These are phyloP conservation scores for Penicillium aurantiogriseum DNA, from an alignment of 2,329 filamentous ascomycete species.

Conservation along the genomic window DNA sequence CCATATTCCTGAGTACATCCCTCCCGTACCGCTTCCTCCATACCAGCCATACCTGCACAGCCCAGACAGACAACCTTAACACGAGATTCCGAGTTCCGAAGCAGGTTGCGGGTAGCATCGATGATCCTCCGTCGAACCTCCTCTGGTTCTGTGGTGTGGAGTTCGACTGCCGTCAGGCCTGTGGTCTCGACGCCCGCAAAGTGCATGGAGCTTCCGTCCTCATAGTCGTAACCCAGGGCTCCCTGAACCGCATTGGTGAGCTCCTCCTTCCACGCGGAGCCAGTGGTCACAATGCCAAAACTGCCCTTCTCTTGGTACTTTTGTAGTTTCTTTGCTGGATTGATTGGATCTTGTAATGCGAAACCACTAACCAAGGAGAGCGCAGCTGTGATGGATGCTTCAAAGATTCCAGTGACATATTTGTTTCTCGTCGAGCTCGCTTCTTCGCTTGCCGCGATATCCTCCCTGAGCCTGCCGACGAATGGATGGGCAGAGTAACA, in stretches of 20 bases:
- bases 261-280: constrained; percentile 76
- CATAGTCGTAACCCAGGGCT: constrained; percentile 57
- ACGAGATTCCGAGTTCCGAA: constrained; percentile 49
- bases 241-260: constrained; percentile 63
- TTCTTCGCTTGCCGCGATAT: constrained; percentile 32
- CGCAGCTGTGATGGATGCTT: constrained; percentile 69
- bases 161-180: constrained; percentile 73
- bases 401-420: constrained; percentile 80
- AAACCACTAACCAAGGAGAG: constrained; percentile 54
- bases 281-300: constrained; percentile 90
- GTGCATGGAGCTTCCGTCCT: constrained; percentile 39
- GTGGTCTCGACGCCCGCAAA: constrained; percentile 84
- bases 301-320: constrained; percentile 41
- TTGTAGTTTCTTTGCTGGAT: constrained; percentile 18
- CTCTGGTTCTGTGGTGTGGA: constrained; percentile 67
- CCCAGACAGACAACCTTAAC: constrained; percentile 76
- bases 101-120: constrained; percentile 65
- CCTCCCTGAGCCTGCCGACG: constrained; percentile 59
- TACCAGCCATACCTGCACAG: constrained; percentile 86
- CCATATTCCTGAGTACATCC: constrained; percentile 67
- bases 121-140: constrained; percentile 66
- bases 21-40: constrained; percentile 72
- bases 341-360: constrained; percentile 24
- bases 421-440: constrained; percentile 33
- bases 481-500: constrained; percentile 86